A percentile compares a stretch with the other conserved stretches of the same genome.
Conservation (phyloP, 495 filamentous ascomycete species). For the Penicillium samsonianum region DNA sequence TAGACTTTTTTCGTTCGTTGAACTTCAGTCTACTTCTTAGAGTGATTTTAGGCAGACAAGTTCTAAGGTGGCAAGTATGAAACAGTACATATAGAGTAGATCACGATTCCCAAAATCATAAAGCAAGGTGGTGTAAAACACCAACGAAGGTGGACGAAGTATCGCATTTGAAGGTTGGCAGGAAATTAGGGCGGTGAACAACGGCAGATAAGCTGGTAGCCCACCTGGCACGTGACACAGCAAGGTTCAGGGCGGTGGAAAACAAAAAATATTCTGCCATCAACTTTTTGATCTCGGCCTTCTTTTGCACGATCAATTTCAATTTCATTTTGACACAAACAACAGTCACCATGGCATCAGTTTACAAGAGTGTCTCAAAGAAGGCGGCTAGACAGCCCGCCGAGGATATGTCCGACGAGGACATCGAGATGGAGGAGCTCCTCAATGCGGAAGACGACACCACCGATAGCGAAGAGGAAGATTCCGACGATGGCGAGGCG, state of each 20-base stretch:
- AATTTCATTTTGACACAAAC: conserved; percentile 15
- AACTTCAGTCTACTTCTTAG: background rate
- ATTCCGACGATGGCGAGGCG: conserved; percentile 33
- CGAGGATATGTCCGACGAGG: conserved; percentile 38
- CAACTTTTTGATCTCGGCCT: conserved; percentile 32
- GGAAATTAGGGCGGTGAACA: background rate
- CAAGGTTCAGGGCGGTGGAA: conserved; percentile 32
- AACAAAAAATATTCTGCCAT: conserved; percentile 48
- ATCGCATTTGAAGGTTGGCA: background rate
- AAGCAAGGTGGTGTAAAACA: background rate
- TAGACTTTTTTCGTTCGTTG: background rate
- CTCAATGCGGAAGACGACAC: conserved; percentile 46
- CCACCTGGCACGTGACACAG: conserved; percentile 27
- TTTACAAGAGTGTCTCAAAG: conserved; percentile 91
- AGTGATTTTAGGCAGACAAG: background rate
- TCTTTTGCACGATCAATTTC: conserved; percentile 19
- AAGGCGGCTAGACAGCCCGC: conserved; percentile 40
- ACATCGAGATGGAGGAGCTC: conserved; percentile 44
- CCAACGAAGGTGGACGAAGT: background rate
- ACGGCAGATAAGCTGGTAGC: background rate
- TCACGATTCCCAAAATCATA: background rate
- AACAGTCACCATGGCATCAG: conserved; percentile 72
- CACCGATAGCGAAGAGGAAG: conserved; percentile 51
- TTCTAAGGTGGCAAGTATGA: background rate
- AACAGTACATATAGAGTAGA: background rate